These are phyloP conservation scores for Agrocybe pediades DNA, from an alignment of 768 basidiomycete species.

Conservation along the genomic window DNA sequence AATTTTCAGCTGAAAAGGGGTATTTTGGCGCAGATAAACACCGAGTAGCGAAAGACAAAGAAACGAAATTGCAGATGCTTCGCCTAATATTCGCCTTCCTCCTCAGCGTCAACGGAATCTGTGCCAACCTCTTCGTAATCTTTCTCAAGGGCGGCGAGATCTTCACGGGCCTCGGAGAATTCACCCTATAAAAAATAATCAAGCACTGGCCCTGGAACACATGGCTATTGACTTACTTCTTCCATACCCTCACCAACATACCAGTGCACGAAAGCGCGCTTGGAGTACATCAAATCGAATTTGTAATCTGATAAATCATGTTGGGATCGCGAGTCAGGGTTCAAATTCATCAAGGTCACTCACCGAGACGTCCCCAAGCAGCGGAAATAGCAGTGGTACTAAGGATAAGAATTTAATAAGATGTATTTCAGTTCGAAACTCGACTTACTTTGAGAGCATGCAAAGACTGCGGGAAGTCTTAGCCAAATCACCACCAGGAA, in stretches of 20 bases:
- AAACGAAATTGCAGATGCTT: background rate
- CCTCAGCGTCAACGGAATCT: constrained; percentile 52
- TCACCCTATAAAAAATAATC: constrained; percentile 61
- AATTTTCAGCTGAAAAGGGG: constrained; percentile 18
- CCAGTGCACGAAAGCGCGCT: constrained; percentile 91
- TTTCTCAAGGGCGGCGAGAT: constrained; percentile 99
- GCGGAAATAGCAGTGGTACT: constrained; percentile 87
- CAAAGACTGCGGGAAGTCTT: constrained; percentile 92
- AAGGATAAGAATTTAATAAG: background rate
- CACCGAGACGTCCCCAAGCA: constrained; percentile 80
- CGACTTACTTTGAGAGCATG: constrained; percentile 79
- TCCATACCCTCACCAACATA: constrained; percentile 99
- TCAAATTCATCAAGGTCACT: background rate
- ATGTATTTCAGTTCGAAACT: background rate
- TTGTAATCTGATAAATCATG: constrained; percentile 71
- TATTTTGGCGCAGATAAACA: constrained; percentile 19
- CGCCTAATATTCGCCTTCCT: constrained; percentile 35
- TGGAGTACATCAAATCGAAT: constrained; percentile 97
- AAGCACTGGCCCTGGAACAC: background rate
- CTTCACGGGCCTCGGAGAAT: constrained; percentile 98
- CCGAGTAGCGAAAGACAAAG: constrained; percentile 7
- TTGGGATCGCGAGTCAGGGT: background rate
- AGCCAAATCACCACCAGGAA: constrained; percentile 94
- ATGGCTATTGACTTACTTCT: constrained; percentile 41
- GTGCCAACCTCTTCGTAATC: constrained; percentile 85